Percentiles rank a stretch among this genome's conserved stretches.
Evolutionary conservation across 2,329 filamentous ascomycete species (phyloP).

Genomic region (Fusarium sacchari): DNA sequence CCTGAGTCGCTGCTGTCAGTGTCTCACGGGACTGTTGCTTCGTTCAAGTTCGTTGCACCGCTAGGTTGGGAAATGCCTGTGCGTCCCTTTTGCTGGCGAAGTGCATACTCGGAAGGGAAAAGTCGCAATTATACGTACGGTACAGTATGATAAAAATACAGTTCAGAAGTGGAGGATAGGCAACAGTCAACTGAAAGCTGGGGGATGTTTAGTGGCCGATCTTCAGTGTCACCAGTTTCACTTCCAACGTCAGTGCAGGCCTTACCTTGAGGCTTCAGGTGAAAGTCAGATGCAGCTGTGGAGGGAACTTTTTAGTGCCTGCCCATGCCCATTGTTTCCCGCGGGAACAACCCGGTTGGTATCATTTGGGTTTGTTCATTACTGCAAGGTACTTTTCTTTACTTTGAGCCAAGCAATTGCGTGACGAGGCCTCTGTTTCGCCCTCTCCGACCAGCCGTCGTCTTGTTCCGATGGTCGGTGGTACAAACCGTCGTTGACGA

Average conservation of each 20-base stretch:
- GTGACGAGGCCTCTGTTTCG: background rate
- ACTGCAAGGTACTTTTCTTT: background rate
- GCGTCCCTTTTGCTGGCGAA: background rate
- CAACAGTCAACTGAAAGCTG: background rate
- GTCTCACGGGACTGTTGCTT: background rate
- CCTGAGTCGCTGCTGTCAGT: background rate
- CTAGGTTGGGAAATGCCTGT: background rate
- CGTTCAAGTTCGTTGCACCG: background rate
- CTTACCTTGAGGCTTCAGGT: background rate
- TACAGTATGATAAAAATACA: background rate
- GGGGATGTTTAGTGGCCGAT: slow-evolving; percentile 16
- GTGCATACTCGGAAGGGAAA: slow-evolving; percentile 17
- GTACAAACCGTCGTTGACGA: background rate
- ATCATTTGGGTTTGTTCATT: background rate
- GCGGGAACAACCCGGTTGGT: background rate
- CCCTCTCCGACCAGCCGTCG: background rate
- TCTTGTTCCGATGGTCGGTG: background rate
- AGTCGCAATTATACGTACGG: slow-evolving; percentile 7
- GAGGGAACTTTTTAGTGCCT: background rate
- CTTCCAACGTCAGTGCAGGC: background rate
- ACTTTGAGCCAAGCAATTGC: background rate
- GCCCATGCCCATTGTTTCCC: background rate
- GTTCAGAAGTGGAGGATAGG: background rate
- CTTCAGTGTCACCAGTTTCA: slow-evolving; percentile 8
- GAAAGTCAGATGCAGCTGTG: background rate